Evolutionary conservation across 1,139 yeast species (phyloP).

Genomic region (Diutina siamensis): DNA sequence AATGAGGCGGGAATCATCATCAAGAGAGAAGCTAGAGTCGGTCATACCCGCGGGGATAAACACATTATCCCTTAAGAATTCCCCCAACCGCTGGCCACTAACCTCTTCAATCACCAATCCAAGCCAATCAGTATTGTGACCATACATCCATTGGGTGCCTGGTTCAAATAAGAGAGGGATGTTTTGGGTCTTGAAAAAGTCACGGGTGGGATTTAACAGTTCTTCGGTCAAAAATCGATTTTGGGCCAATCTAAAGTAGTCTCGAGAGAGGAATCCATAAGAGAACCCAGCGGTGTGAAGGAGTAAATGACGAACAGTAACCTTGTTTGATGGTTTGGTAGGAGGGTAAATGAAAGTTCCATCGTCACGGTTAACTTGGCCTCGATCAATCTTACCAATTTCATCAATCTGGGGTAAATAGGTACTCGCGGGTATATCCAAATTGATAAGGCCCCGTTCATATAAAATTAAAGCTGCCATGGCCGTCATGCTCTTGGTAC

Average conservation of each 20-base stretch:
- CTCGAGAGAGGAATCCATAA: conserved; percentile 30
- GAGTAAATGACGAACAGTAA: conserved; percentile 39
- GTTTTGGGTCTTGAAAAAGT: not conserved
- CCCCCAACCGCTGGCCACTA: conserved; percentile 31
- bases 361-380: conserved; percentile 19
- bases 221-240: not conserved
- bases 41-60: conserved; percentile 35
- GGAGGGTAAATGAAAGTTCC: conserved; percentile 14
- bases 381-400: conserved; percentile 29
- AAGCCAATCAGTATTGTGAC: conserved; percentile 42
- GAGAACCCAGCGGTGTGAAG: conserved; percentile 43
- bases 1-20: conserved; percentile 7
- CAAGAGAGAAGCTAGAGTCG: not conserved
- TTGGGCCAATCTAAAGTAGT: conserved; percentile 10
- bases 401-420: conserved; percentile 31
- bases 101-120: conserved; percentile 35
- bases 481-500: conserved; percentile 38
- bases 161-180: conserved; percentile 41
- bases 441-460: conserved; percentile 30
- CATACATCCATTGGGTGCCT: conserved; percentile 41
- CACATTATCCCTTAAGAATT: conserved; percentile 25
- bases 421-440: conserved; percentile 31
- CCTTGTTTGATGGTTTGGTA: conserved; percentile 19
- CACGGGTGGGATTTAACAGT: not conserved
- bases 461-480: conserved; percentile 34